A percentile compares a stretch with the other conserved stretches of the same genome.
Evolutionary conservation across 1,139 yeast species (phyloP).

Genomic region (Kurtzmaniella quercitrusa): DNA sequence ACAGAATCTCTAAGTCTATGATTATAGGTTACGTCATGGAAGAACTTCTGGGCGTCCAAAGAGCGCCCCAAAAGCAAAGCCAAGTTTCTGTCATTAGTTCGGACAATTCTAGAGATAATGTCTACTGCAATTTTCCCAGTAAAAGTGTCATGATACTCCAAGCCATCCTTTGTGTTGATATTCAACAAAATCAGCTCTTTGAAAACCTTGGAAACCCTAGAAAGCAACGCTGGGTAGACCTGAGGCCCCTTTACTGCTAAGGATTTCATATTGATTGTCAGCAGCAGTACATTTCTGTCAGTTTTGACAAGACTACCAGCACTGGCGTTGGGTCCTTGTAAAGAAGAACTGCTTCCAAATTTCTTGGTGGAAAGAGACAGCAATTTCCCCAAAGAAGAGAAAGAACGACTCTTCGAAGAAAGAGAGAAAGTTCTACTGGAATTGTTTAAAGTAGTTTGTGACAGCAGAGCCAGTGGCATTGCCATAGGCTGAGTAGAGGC

Average conservation of each 20-base stretch:
- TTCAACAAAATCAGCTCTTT: slow-evolving; percentile 67
- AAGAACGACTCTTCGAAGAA: slow-evolving; percentile 40
- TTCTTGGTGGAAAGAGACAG: slow-evolving; percentile 41
- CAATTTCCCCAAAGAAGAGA: slow-evolving; percentile 39
- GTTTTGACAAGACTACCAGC: slow-evolving; percentile 11
- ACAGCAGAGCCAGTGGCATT: slow-evolving; percentile 8
- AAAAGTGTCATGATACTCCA: slow-evolving; percentile 90
- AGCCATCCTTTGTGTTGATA: slow-evolving; percentile 87
- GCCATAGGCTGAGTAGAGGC: slow-evolving; percentile 6
- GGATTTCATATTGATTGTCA: slow-evolving; percentile 33
- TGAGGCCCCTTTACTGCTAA: slow-evolving; percentile 49
- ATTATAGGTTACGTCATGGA: slow-evolving; percentile 94
- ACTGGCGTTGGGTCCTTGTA: slow-evolving; percentile 1
- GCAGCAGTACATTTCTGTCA: slow-evolving; percentile 30
- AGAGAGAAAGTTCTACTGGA: slow-evolving; percentile 27
- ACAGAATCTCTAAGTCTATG: slow-evolving; percentile 86
- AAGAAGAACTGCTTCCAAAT: slow-evolving; percentile 21
- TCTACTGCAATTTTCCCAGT: slow-evolving; percentile 95
- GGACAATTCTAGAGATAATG: slow-evolving; percentile 73
- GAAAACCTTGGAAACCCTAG: slow-evolving; percentile 79
- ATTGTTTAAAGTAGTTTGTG: slow-evolving; percentile 7
- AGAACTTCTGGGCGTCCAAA: slow-evolving; percentile 88
- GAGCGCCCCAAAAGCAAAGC: slow-evolving; percentile 89
- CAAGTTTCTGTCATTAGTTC: slow-evolving; percentile 87
- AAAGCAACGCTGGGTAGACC: slow-evolving; percentile 85